Conservation (phyloP, 345 rosid species). For the Clarkia xantiana region DNA sequence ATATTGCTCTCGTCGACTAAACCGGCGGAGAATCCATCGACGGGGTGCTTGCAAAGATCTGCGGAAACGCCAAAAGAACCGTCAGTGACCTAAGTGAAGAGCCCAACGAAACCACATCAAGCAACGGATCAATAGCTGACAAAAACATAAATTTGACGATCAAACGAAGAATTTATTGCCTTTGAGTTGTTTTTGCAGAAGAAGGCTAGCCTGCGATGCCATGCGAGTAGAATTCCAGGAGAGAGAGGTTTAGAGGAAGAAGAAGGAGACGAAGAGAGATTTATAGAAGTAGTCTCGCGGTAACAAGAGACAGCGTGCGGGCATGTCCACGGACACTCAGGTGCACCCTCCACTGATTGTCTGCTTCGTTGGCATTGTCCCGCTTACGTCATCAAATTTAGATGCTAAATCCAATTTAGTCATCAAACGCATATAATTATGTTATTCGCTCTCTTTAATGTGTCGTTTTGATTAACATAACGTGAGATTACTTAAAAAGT, state of each 20-base stretch:
- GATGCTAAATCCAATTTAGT: too few relatives aligned
- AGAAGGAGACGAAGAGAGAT: too few relatives aligned
- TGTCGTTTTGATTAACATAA: too few relatives aligned
- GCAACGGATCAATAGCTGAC: background rate
- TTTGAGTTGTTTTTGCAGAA: constrained; percentile 72
- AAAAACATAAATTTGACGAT: background rate
- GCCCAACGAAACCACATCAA: background rate
- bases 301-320: too few relatives aligned
- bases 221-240: constrained; percentile 31
- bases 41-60: constrained; percentile 88
- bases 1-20: constrained; percentile 61
- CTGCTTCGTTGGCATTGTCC: too few relatives aligned
- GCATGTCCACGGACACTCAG: too few relatives aligned
- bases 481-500: too few relatives aligned
- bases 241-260: constrained; percentile 10
- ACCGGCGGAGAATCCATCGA: constrained; percentile 93
- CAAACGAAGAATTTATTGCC: constrained; percentile 14
- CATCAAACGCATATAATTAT: too few relatives aligned
- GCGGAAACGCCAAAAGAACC: constrained; percentile 9
- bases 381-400: too few relatives aligned
- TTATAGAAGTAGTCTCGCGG: too few relatives aligned
- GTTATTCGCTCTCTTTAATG: too few relatives aligned
- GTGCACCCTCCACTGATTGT: too few relatives aligned
- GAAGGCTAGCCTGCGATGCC: constrained; percentile 44
- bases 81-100: background rate